Percentiles rank a stretch among this genome's conserved stretches.
Evolutionary conservation across 2,329 filamentous ascomycete genomes (phyloP).

Genomic region (Akanthomyces lecanii): DNA sequence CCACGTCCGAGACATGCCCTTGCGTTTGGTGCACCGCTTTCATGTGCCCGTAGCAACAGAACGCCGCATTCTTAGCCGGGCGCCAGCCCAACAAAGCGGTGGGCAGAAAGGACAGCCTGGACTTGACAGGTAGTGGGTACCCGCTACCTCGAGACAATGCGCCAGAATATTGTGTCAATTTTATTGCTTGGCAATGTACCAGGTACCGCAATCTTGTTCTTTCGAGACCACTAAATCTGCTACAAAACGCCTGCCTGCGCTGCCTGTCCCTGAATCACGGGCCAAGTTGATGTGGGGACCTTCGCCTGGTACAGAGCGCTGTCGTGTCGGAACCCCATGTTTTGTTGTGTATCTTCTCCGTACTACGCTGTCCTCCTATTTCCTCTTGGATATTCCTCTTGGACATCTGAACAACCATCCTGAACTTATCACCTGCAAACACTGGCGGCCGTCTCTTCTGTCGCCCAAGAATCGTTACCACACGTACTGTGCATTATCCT

Average conservation of each 20-base stretch:
- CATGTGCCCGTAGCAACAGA: conserved; percentile 17
- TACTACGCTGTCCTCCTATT: conserved; percentile 15
- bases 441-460: not conserved
- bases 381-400: conserved; percentile 3
- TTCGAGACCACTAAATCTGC: conserved; percentile 6
- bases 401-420: conserved; percentile 4
- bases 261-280: conserved; percentile 13
- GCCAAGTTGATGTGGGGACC: conserved; percentile 15
- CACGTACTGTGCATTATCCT: conserved; percentile 7
- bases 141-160: not conserved
- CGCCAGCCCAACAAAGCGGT: not conserved
- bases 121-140: conserved; percentile 4
- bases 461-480: conserved; percentile 11
- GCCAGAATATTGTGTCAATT: not conserved
- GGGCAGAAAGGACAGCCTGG: not conserved
- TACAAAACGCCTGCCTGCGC: not conserved
- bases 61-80: conserved; percentile 6
- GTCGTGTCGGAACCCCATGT: conserved; percentile 16
- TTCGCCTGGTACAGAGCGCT: not conserved
- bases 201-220: conserved; percentile 2
- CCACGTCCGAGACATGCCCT: conserved; percentile 10
- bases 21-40: not conserved
- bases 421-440: conserved; percentile 1
- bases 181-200: not conserved
- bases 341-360: conserved; percentile 13